Base-by-base conservation (phyloP, 2,329 filamentous ascomycete genomes). In the Botrytis squamosa region DNA sequence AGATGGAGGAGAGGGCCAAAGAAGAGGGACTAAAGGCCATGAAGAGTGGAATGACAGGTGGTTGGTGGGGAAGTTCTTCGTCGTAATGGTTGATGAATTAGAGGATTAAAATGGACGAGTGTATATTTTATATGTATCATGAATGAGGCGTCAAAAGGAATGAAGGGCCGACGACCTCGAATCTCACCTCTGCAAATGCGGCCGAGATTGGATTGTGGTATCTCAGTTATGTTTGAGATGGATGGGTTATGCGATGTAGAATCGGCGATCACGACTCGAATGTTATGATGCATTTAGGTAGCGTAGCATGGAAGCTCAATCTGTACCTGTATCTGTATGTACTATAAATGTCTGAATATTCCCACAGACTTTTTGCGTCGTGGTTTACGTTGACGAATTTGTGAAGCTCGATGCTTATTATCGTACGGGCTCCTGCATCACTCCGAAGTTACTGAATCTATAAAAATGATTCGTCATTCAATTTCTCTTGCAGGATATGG, bases 21-120 rank as follows among this genome's bases (percentile, higher is more conserved):
- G 93, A 97, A 80, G 94, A 97, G 84, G 92, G 92, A 79, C 95
- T 97, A 91, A 93, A 92, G 84, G 93, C 89, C 81, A 97, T 97
- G 93, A 96, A 95, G 88, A 89, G 88, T 74, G 91, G 91, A 42
- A 90, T 96, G 79, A 86, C 87, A 33, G 68, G 68, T 55, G 86
- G 89, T 71, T 88, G 85, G 85, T 88, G 89, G 77, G 79, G 80
- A 36, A 76, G 75, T 42, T 40, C 66, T 68, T 68, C 66, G 42
- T 66, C 63, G 49, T 68, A 68, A 68, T 57, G 49, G 36, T 55
- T 57, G 66, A 57, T 68, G 49, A n/a, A 55, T 57, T 42, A n/a
- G 16, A 42, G 25, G 18, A 38, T 42, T 52, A 20, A 68, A 52
- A 38, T 10, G 49, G 49, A 57, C 38, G 25, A 68, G 18, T 68